Evolutionary conservation across 1,284 basidiomycete species (phyloP), one percentile per base, ranked within the genome.

Genomic region (Athelia sp.): DNA sequence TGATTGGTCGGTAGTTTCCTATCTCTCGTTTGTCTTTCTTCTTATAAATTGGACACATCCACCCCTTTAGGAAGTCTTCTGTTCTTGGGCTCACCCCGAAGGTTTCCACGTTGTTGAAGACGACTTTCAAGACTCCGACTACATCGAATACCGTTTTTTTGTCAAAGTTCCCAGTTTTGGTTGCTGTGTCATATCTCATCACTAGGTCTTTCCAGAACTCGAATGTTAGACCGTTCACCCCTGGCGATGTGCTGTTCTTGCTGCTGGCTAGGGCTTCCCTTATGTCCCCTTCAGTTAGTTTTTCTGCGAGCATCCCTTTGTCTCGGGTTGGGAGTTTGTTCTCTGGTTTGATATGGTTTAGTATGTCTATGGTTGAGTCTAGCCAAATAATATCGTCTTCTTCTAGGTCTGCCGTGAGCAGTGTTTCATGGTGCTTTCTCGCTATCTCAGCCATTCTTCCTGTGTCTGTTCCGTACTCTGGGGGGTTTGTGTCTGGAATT

Each of bases 41-140:
- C 40, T 62, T 62, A 17, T 59, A 62, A 1, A 62, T 10, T 1
- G 55, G 58, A 43, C 54, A 57, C 49, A 62, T 56, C 54, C 60
- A 56, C 2, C 59, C 56, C 9, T 50, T 34, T 1, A 52, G 24
- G 31, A 60, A 58, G 4, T 38, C 17, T n/a, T n/a, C n/a, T 2
- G 52, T 45, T 3, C 21, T 17, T 14, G 31, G 13, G 2, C 26
- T 17, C 1, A 56, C 21, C 0, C 57, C 55, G 22, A 54, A 14
- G 1, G 21, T 18, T 32, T 48, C 45, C n/a, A 58, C 53, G 48
- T 61, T 55, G 19, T 57, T 58, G 35, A 46, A 52, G 0, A 57
- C 44, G 1, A 0, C 24, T 3, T 26, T 38, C 8, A 62, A 48
- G 2, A 58, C 18, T 0, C 17, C 18, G 14, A 52, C 14, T 2